Percentiles rank a stretch among this genome's conserved stretches.
phyloP scores from a whole-genome alignment of 345 rosid species.

The Moringa oleifera region DNA sequence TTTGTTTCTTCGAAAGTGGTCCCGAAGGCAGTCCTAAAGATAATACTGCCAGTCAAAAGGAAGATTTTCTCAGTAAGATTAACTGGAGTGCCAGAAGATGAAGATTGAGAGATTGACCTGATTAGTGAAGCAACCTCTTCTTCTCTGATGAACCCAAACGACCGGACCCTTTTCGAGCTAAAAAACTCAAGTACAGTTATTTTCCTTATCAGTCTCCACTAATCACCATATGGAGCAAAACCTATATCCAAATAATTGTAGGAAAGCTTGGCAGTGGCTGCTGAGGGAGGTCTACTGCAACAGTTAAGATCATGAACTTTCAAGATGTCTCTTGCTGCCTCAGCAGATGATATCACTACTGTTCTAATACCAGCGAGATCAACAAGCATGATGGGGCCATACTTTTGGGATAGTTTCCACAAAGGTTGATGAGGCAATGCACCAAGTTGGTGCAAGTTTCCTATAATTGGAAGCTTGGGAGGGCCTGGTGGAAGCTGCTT shows the following conservation, averaged over 20 bases:
- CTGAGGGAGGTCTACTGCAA: conserved; percentile 36
- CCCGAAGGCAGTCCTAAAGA: conserved; percentile 41
- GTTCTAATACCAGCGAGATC: conserved; percentile 29
- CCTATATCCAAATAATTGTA: conserved; percentile 39
- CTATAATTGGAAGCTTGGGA: conserved; percentile 36
- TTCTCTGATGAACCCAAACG: conserved; percentile 31
- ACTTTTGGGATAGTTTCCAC: conserved; percentile 38
- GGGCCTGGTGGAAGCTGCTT: conserved; percentile 43
- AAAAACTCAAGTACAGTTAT: conserved; percentile 34
- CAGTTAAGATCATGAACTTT: conserved; percentile 36
- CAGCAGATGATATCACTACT: conserved; percentile 39
- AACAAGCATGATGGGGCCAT: conserved; percentile 46
- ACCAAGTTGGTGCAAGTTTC: conserved; percentile 37
- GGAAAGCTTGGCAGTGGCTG: conserved; percentile 29
- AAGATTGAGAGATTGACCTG: conserved; percentile 14
- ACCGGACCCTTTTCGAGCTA: conserved; percentile 22
- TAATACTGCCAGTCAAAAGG: conserved; percentile 18
- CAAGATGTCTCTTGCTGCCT: conserved; percentile 34
- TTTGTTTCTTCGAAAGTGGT: conserved; percentile 27
- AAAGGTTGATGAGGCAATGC: conserved; percentile 26
- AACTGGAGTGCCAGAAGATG: conserved; percentile 10
- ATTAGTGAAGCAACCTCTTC: conserved; percentile 39
- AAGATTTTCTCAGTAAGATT: conserved; percentile 25
- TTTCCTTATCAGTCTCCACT: conserved; percentile 43
- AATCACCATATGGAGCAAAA: conserved; percentile 34